These are phyloP conservation scores for Ceraceosorus bombacis DNA, from an alignment of 1,284 basidiomycete genomes.

Conservation along the genomic window DNA sequence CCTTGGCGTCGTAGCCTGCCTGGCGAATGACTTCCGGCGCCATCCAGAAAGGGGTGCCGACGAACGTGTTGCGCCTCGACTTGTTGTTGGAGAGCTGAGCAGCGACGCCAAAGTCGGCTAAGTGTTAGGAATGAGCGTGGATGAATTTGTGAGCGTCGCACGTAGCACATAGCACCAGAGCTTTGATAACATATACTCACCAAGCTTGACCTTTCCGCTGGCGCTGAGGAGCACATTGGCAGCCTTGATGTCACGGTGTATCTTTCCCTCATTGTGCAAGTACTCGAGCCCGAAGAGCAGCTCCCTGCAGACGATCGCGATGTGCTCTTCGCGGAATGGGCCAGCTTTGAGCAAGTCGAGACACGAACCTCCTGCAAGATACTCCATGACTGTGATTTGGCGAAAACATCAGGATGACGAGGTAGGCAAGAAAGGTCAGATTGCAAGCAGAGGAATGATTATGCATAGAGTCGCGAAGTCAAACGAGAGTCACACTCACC, in stretches of 20 bases:
- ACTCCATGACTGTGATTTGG: conserved; percentile 74
- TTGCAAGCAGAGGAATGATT: not conserved
- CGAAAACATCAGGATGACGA: not conserved
- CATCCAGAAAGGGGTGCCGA: conserved; percentile 92
- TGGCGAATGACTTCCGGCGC: conserved; percentile 94
- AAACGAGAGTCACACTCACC: conserved; percentile 24
- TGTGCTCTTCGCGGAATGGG: conserved; percentile 79
- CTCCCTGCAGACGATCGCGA: conserved; percentile 88
- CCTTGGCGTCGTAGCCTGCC: conserved; percentile 60
- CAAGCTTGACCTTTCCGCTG: conserved; percentile 82
- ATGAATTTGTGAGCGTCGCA: not conserved
- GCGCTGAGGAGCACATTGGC: conserved; percentile 89
- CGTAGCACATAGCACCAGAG: not conserved
- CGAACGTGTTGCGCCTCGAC: conserved; percentile 84
- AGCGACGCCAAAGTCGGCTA: conserved; percentile 89
- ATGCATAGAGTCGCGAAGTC: not conserved
- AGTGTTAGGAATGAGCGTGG: not conserved
- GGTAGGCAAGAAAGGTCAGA: not conserved
- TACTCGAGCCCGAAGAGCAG: conserved; percentile 89
- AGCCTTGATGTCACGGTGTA: conserved; percentile 97
- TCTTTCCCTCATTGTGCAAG: conserved; percentile 85
- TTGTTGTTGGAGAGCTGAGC: conserved; percentile 70
- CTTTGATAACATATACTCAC: conserved; percentile 38
- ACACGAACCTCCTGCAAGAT: conserved; percentile 94
- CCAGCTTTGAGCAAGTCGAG: conserved; percentile 88